phyloP scores from a whole-genome alignment of 148 eudicot genomes.

The Cornus controversa region DNA sequence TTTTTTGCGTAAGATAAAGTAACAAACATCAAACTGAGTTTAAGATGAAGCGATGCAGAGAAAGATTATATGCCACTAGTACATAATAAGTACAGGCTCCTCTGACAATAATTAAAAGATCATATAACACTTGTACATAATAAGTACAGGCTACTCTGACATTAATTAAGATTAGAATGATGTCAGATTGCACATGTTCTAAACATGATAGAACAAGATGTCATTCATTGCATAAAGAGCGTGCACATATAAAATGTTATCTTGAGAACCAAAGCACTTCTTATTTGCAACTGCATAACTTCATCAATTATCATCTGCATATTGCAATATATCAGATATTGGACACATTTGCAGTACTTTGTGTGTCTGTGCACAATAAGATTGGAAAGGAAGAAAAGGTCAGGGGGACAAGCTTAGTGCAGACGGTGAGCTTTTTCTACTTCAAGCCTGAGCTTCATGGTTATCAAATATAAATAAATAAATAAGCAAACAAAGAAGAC shows the following conservation, averaged over 20 bases:
- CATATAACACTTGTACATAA: neutral
- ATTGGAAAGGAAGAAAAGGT: too few relatives aligned
- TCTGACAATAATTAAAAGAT: neutral
- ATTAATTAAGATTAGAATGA: neutral
- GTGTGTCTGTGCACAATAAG: neutral
- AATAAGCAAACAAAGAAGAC: too few relatives aligned
- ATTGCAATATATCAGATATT: neutral
- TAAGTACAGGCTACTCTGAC: neutral
- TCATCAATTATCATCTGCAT: neutral
- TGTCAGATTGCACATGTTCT: neutral
- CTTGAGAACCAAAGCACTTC: neutral
- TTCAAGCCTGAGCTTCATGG: neutral
- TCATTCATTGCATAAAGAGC: neutral
- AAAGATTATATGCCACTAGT: neutral
- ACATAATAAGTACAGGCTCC: neutral
- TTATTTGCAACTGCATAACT: neutral
- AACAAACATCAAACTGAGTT: neutral
- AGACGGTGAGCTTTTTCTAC: neutral
- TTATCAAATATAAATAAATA: too few relatives aligned
- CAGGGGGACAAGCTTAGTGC: neutral
- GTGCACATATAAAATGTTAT: neutral
- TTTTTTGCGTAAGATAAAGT: too few relatives aligned
- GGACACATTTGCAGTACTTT: neutral
- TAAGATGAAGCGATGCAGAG: neutral
- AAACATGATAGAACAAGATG: neutral